Evolutionary conservation across 2,329 filamentous ascomycete species (phyloP).

Genomic region (Alternaria burnsii): DNA sequence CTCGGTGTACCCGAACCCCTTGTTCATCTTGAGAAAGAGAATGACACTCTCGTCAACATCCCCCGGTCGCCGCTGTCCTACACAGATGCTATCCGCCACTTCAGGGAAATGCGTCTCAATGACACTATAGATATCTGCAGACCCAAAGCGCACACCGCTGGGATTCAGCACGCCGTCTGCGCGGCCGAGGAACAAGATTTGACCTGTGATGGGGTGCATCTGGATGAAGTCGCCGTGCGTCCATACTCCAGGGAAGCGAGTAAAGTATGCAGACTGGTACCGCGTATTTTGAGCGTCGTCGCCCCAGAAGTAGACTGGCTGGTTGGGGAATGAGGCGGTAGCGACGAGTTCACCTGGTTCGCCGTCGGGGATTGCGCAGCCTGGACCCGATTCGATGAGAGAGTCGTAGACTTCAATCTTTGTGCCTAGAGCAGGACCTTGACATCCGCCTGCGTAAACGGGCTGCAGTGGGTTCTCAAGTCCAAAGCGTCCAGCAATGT

Average conservation of each 20-base stretch:
- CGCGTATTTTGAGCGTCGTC: conserved; percentile 50
- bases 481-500: conserved; percentile 73
- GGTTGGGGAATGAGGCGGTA: conserved; percentile 75
- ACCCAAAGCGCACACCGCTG: conserved; percentile 79
- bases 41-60: conserved; percentile 68
- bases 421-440: conserved; percentile 62
- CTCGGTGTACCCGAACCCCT: conserved; percentile 54
- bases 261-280: conserved; percentile 59
- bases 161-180: conserved; percentile 84
- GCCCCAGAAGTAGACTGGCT: conserved; percentile 66
- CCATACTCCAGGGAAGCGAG: conserved; percentile 69
- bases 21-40: conserved; percentile 67
- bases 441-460: conserved; percentile 67
- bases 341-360: conserved; percentile 79
- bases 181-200: conserved; percentile 72
- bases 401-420: conserved; percentile 69
- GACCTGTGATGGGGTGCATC: conserved; percentile 72
- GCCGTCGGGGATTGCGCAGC: conserved; percentile 66
- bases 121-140: conserved; percentile 80
- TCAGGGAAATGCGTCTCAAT: conserved; percentile 71
- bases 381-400: conserved; percentile 56
- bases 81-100: conserved; percentile 78
- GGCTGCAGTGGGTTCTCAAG: conserved; percentile 74
- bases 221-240: conserved; percentile 83
- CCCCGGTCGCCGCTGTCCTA: conserved; percentile 74